Percentiles rank a stretch among this genome's conserved stretches.
Evolutionary conservation across 73 alveolate genomes (phyloP).

Genomic region (Blepharisma stoltei): DNA sequence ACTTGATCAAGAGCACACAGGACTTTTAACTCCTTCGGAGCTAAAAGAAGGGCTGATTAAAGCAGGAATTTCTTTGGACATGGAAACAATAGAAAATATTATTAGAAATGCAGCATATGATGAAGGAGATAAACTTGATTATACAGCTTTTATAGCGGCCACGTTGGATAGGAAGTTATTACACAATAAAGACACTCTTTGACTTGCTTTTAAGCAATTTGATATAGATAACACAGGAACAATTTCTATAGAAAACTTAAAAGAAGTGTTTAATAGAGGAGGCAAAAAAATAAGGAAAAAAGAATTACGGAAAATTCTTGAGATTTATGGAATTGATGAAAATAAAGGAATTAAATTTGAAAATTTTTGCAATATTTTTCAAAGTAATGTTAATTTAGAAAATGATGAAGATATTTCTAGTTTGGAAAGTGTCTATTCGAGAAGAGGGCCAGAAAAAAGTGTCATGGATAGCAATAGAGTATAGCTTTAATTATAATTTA

Average conservation of each 20-base stretch:
- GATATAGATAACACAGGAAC: constrained; percentile 33
- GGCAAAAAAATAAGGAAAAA: constrained; percentile 37
- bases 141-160: constrained; percentile 63
- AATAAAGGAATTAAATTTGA: constrained; percentile 37
- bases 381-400: constrained; percentile 11
- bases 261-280: constrained; percentile 14
- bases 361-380: constrained; percentile 37
- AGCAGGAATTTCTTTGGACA: constrained; percentile 57
- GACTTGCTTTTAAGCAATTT: constrained; percentile 33
- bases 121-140: constrained; percentile 59
- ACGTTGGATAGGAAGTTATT: constrained; percentile 35
- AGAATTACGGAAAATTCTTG: constrained; percentile 44
- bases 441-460: neutral
- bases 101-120: constrained; percentile 49
- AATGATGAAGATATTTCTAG: neutral
- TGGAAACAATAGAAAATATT: constrained; percentile 67
- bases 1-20: constrained; percentile 86
- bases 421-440: neutral
- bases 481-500: neutral
- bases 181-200: constrained; percentile 30
- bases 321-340: constrained; percentile 26
- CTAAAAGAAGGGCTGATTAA: constrained; percentile 69
- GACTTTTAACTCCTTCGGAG: constrained; percentile 78
- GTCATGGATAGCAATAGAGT: neutral
- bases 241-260: constrained; percentile 36